A percentile compares a stretch with the other conserved stretches of the same genome.
Evolutionary conservation across 352 stramenopile genomes (phyloP).

Genomic region (Phytophthora meadii): DNA sequence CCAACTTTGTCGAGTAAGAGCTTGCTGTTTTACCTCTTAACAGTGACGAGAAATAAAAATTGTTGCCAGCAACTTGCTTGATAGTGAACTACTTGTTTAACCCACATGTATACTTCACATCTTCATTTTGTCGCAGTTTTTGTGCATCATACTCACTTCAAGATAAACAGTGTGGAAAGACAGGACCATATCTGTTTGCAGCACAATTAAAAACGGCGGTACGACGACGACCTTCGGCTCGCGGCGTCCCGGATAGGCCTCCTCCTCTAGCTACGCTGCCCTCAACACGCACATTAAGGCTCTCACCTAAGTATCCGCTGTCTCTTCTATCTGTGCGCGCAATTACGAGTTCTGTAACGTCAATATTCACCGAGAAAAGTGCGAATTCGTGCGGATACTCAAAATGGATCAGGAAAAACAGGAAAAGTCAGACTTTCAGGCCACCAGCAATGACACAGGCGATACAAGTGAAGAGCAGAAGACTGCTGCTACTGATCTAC

Average conservation of each 20-base stretch:
- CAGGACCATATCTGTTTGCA: constrained; percentile 11
- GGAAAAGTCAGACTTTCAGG: constrained; percentile 7
- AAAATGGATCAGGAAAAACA: constrained; percentile 10
- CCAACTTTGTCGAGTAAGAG: no score
- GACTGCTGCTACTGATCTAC: neutral
- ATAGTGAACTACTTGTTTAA: no score
- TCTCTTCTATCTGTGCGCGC: constrained; percentile 4
- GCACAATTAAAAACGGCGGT: constrained; percentile 2
- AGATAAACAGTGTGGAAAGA: constrained; percentile 15
- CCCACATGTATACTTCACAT: no score
- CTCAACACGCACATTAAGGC: neutral
- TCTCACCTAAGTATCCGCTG: neutral
- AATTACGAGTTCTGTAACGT: constrained; percentile 15
- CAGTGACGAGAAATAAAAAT: no score
- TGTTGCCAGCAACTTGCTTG: no score
- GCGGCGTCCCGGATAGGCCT: neutral
- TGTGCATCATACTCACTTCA: constrained; percentile 10
- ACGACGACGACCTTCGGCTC: constrained; percentile 24
- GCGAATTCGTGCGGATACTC: neutral
- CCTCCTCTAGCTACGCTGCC: neutral
- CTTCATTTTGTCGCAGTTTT: constrained; percentile 5
- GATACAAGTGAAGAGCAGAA: constrained; percentile 2
- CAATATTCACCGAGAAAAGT: constrained; percentile 23
- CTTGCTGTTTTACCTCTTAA: no score
- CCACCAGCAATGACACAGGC: constrained; percentile 1